Conservation (phyloP, 495 filamentous ascomycete genomes). For the Talaromyces liani region DNA sequence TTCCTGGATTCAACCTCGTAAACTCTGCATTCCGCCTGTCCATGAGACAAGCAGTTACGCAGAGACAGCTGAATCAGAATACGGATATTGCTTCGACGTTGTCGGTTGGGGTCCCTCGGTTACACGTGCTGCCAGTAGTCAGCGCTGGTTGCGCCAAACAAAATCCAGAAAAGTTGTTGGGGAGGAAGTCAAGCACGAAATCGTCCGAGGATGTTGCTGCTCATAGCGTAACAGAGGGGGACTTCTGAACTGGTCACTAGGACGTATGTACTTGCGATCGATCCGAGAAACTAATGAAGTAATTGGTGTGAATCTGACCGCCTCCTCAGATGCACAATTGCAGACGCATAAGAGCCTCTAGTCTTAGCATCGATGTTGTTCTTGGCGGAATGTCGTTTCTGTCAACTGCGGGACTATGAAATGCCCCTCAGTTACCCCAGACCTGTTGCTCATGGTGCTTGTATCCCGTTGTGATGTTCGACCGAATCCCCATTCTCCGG, state of each 20-base stretch:
- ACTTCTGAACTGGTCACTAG: background rate
- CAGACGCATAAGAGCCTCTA: background rate
- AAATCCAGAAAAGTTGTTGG: background rate
- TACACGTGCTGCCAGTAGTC: slow-evolving; percentile 2
- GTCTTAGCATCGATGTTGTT: background rate
- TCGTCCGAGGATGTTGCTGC: background rate
- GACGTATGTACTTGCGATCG: background rate
- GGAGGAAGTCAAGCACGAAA: background rate
- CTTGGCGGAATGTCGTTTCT: background rate
- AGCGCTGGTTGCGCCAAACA: background rate
- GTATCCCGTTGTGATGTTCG: background rate
- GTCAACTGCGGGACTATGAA: background rate
- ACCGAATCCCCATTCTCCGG: slow-evolving; percentile 12
- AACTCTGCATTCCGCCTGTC: background rate
- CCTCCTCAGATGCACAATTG: background rate
- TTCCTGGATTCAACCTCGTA: background rate
- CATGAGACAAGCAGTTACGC: background rate
- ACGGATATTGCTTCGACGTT: background rate
- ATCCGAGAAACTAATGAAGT: background rate
- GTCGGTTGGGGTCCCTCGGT: slow-evolving; percentile 8
- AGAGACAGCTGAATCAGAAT: background rate
- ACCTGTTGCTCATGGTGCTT: background rate
- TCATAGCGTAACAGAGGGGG: background rate
- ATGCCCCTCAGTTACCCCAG: background rate
- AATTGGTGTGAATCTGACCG: background rate